phyloP scores from a whole-genome alignment of 2,329 filamentous ascomycete genomes.

The Claviceps sp. region DNA sequence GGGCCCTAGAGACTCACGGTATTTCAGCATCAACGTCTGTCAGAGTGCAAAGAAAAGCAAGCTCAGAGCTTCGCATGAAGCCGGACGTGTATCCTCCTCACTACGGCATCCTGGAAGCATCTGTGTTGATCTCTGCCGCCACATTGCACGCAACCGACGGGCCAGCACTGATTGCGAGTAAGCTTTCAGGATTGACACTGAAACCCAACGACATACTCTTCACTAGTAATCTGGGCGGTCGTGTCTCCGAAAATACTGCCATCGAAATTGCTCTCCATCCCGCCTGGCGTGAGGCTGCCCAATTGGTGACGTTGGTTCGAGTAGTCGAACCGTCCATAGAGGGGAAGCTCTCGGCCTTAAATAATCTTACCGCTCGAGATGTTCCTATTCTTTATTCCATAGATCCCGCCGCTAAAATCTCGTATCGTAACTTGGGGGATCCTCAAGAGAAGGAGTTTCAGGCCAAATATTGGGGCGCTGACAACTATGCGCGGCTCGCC shows the following conservation, averaged over 20 bases:
- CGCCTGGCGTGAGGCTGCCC: conserved; percentile 1
- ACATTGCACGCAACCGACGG: neutral
- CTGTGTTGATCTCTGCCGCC: neutral
- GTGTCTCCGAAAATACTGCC: neutral
- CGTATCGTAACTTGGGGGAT: conserved; percentile 1
- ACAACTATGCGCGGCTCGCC: neutral
- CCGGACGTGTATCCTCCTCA: neutral
- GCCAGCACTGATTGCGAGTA: neutral
- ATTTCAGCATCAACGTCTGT: neutral
- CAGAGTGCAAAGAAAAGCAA: neutral
- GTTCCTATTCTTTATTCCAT: neutral
- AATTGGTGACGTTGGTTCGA: neutral
- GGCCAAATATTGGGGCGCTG: neutral
- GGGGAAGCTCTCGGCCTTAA: neutral
- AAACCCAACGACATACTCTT: neutral
- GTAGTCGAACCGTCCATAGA: neutral
- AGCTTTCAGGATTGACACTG: neutral
- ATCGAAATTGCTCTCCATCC: conserved; percentile 1
- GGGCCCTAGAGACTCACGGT: neutral
- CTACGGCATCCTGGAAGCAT: neutral
- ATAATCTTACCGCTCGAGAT: neutral
- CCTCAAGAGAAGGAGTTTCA: neutral
- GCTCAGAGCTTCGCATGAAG: neutral
- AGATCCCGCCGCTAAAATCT: neutral
- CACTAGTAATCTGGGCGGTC: neutral